Conservation (phyloP, 148 eudicot genomes). For the Rhododendron ferrugineum region DNA sequence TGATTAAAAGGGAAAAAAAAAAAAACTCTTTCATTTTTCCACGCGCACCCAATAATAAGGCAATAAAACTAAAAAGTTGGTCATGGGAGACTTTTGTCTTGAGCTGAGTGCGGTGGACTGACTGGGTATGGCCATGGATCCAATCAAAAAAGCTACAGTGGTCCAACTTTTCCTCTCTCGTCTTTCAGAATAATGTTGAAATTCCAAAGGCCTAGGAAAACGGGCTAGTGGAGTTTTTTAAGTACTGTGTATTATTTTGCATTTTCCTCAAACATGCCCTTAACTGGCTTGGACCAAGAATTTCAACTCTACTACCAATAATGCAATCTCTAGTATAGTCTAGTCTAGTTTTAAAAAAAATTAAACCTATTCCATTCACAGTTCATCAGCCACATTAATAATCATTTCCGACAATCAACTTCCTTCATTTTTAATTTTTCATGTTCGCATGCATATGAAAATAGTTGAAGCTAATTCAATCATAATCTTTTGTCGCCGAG, state of each 20-base stretch:
- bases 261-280: conserved; percentile 64
- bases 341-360: not conserved
- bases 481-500: too few relatives aligned
- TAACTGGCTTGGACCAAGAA: conserved; percentile 28
- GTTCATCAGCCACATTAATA: not conserved
- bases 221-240: conserved; percentile 52
- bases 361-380: not conserved
- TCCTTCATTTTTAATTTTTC: too few relatives aligned
- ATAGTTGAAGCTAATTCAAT: too few relatives aligned
- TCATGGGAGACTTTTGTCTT: conserved; percentile 21
- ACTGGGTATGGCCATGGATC: not conserved
- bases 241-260: not conserved
- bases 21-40: not conserved
- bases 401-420: too few relatives aligned
- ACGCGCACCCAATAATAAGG: conserved; percentile 20
- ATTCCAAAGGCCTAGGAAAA: conserved; percentile 48
- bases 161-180: conserved; percentile 23
- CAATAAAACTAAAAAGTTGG: conserved; percentile 37
- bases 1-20: too few relatives aligned
- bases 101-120: conserved; percentile 22
- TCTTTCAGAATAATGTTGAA: conserved; percentile 26
- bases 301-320: conserved; percentile 20
- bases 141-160: not conserved
- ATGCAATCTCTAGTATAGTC: not conserved
- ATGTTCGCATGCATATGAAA: too few relatives aligned